Evolutionary conservation across 176 grass and related monocot genomes (phyloP).

Genomic region (Ensete glaucum): DNA sequence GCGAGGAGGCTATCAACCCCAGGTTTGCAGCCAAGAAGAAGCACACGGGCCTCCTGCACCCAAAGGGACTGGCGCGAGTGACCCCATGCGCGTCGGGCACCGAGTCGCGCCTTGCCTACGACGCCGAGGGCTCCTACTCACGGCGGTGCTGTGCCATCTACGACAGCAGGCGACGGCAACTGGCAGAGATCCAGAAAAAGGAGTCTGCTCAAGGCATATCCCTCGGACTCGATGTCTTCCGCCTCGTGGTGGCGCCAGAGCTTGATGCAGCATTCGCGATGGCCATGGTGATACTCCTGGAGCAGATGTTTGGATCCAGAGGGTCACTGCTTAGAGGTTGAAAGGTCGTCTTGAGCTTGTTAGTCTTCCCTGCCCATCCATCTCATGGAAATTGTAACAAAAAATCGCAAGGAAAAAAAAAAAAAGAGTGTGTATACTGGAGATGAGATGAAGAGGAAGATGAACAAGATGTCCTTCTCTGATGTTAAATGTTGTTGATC

Average conservation of each 20-base stretch:
- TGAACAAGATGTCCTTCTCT: too few relatives aligned
- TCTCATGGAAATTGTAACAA: background rate
- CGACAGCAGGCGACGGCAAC: constrained; percentile 24
- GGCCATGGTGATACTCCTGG: constrained; percentile 82
- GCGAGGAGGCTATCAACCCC: constrained; percentile 41
- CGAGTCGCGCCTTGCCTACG: constrained; percentile 20
- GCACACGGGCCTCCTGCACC: constrained; percentile 30
- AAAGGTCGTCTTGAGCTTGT: background rate
- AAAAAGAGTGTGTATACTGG: background rate
- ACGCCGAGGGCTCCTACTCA: constrained; percentile 67
- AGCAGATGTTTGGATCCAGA: constrained; percentile 40
- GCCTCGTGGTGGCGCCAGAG: constrained; percentile 51
- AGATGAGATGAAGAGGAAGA: background rate
- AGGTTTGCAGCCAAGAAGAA: constrained; percentile 51
- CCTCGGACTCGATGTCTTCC: constrained; percentile 64
- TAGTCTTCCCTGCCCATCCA: background rate
- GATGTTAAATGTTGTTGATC: background rate
- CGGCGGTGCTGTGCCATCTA: constrained; percentile 44
- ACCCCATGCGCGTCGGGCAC: background rate
- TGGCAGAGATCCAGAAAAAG: constrained; percentile 53
- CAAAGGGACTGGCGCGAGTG: constrained; percentile 35
- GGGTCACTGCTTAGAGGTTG: background rate
- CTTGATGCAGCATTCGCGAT: constrained; percentile 55
- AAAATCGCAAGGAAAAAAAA: background rate
- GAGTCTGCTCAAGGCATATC: constrained; percentile 27